These are phyloP conservation scores for Acorus calamus DNA, from an alignment of 106 monocot species.

Conservation along the genomic window DNA sequence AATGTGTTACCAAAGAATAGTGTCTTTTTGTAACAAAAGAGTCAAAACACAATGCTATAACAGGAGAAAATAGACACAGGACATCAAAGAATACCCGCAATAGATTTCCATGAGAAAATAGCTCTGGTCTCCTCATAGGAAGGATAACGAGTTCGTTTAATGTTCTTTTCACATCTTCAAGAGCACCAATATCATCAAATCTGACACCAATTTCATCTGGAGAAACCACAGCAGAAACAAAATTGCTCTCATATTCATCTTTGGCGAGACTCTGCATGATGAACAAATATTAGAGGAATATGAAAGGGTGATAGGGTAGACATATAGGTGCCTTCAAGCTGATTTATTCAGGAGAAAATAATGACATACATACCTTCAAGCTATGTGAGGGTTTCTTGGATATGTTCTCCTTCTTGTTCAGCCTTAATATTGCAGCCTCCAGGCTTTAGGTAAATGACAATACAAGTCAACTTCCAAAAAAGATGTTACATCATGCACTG, in stretches of 20 bases:
- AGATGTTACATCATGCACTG: neutral
- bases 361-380: slow-evolving; percentile 42
- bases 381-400: slow-evolving; percentile 49
- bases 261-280: slow-evolving; percentile 72
- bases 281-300: slow-evolving; percentile 1
- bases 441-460: slow-evolving; percentile 37
- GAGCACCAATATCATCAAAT: slow-evolving; percentile 96
- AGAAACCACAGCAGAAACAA: slow-evolving; percentile 83
- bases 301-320: neutral
- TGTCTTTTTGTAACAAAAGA: too few relatives aligned
- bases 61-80: neutral
- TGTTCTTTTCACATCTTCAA: slow-evolving; percentile 87
- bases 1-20: too few relatives aligned
- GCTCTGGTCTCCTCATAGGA: slow-evolving; percentile 97
- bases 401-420: slow-evolving; percentile 51
- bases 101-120: slow-evolving; percentile 91
- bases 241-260: slow-evolving; percentile 95
- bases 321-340: too few relatives aligned
- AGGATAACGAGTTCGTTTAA: slow-evolving; percentile 87
- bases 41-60: neutral
- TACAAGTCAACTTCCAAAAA: neutral
- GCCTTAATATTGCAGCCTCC: slow-evolving; percentile 68
- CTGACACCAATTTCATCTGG: slow-evolving; percentile 87
- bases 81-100: slow-evolving; percentile 39
- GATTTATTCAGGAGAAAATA: neutral